Evolutionary conservation across 2,329 filamentous ascomycete genomes (phyloP), one percentile per base, ranked within the genome.

Genomic region (Hyphodiscus sp.): DNA sequence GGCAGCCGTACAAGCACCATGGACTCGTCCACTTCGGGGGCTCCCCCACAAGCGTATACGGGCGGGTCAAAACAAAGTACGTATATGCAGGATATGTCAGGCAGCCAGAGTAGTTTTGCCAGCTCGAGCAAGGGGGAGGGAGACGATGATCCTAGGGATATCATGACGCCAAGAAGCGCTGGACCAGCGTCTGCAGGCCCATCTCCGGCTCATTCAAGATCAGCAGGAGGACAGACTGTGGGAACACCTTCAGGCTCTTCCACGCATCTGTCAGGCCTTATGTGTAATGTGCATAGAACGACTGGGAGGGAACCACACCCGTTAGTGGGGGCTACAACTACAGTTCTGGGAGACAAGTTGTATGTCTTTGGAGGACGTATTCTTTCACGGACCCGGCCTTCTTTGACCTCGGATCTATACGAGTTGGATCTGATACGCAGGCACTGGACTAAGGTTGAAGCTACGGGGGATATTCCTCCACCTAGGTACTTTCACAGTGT

Each of bases 401-500:
- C 80, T 6, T 86, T 99, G 57, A 96, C 91, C 0, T 86, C 91
- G 6, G 90, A 96, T 65, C 75, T 99, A 55, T 97, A 96, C 70
- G 92, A 97, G 69, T 75, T 99, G 52, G 92, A 99, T 69, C 78
- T 99, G 45, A 88, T 96, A 58, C 81, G 86, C 51, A 82, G 94
- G 54, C 91, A 97, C 71, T 99, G 94, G 94, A 90, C 86, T 13
- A 96, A 91, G 68, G 70, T 97, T 20, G 89, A 95, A 50, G 85
- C 89, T 0, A 79, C 76, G 26, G 94, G 94, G 45, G 91, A 97
- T 64, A 75, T 95, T 41, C 94, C 94, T 1, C 87, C 91, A 1
- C 90, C 94, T 9, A 82, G 94, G 57, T 99, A 99, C 69, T 99
- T 99, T 61, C 94, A 99, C 74, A 97, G 91, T 59, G 88, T 97